Evolutionary conservation across 352 stramenopile genomes (phyloP).

Genomic region (Globisporangium spinosum): DNA sequence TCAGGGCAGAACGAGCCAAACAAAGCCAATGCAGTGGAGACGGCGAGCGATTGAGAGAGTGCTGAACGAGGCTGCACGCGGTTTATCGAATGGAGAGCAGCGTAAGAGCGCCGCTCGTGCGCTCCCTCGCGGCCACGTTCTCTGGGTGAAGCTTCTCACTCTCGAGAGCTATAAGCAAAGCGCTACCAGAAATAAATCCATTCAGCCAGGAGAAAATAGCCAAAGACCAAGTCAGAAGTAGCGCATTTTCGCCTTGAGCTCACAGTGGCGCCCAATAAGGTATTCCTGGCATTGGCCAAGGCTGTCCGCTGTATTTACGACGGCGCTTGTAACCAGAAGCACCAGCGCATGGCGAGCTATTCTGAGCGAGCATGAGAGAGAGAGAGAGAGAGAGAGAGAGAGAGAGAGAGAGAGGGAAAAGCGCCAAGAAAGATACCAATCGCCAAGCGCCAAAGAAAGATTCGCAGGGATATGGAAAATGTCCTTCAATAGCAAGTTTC

Average conservation of each 20-base stretch:
- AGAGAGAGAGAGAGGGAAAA: neutral
- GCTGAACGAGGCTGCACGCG: conserved; percentile 3
- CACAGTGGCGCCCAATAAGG: neutral
- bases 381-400: neutral
- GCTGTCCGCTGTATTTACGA: neutral
- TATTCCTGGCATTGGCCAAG: neutral
- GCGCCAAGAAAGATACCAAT: neutral
- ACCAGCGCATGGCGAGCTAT: neutral
- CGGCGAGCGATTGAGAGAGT: neutral
- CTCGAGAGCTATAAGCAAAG: conserved; percentile 1
- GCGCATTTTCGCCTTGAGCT: neutral
- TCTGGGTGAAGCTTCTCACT: conserved; percentile 1
- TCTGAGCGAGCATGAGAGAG: neutral
- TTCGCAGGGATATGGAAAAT: neutral
- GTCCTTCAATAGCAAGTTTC: neutral
- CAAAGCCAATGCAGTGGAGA: neutral
- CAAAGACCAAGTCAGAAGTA: neutral
- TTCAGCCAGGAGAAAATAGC: neutral
- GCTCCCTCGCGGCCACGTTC: neutral
- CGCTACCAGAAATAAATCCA: neutral
- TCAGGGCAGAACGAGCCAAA: neutral
- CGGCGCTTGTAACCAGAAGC: neutral
- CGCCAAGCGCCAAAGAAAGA: neutral
- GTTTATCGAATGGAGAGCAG: conserved; percentile 13
- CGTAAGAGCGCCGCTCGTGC: neutral